phyloP scores from a whole-genome alignment of 2,329 filamentous ascomycete genomes.

The Pseudocercospora cruenta region DNA sequence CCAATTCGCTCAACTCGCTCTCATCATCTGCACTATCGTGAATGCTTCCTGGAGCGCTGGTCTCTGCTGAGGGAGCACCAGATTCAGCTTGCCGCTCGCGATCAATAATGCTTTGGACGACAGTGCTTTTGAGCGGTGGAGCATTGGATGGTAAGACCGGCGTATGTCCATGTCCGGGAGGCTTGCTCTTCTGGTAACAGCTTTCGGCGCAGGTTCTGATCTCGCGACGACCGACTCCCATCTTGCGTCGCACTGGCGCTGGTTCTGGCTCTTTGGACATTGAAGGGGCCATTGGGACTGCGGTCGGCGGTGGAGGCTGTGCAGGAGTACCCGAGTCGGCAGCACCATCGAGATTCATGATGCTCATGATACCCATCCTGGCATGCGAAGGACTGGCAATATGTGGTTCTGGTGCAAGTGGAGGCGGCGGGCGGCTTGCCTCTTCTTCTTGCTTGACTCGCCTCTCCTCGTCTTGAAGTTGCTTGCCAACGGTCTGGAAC shows the following conservation, averaged over 20 bases:
- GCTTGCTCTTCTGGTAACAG: slow-evolving; percentile 47
- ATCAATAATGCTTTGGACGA: slow-evolving; percentile 37
- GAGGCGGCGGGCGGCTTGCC: slow-evolving; percentile 23
- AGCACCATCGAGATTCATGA: slow-evolving; percentile 41
- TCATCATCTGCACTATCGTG: slow-evolving; percentile 59
- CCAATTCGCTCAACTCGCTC: slow-evolving; percentile 58
- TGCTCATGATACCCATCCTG: slow-evolving; percentile 39
- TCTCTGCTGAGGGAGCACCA: slow-evolving; percentile 45
- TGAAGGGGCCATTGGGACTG: slow-evolving; percentile 17
- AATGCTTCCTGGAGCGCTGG: slow-evolving; percentile 60
- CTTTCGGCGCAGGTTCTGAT: slow-evolving; percentile 63
- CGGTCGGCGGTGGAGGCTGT: slow-evolving; percentile 17
- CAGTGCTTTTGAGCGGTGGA: neutral
- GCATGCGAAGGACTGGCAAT: slow-evolving; percentile 31
- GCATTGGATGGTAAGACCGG: slow-evolving; percentile 12
- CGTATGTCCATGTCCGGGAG: slow-evolving; percentile 21
- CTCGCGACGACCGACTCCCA: slow-evolving; percentile 63
- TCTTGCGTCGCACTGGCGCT: slow-evolving; percentile 48
- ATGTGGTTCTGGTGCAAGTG: slow-evolving; percentile 20
- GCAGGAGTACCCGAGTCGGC: slow-evolving; percentile 9
- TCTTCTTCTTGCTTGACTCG: slow-evolving; percentile 34
- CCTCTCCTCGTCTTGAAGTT: slow-evolving; percentile 54
- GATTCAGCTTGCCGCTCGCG: slow-evolving; percentile 20
- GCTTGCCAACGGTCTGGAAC: slow-evolving; percentile 68
- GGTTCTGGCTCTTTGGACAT: slow-evolving; percentile 17